phyloP scores from a whole-genome alignment of 2,329 filamentous ascomycete species.

The Penicillium sp. region DNA sequence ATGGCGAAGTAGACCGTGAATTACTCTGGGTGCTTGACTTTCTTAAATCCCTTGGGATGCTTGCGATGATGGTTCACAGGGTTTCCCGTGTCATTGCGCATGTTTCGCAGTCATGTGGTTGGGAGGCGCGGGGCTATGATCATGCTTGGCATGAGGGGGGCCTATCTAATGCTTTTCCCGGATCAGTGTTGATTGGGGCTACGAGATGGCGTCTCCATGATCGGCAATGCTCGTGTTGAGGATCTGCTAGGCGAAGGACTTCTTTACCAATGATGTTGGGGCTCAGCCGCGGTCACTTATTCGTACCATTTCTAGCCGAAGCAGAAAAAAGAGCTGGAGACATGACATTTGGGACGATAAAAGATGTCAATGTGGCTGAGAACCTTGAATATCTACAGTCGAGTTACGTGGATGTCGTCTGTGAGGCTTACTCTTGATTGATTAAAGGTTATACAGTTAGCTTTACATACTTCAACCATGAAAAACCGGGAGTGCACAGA shows the following conservation, averaged over 20 bases:
- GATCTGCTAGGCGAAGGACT: background rate
- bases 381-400: too few species aligned
- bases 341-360: too few species aligned
- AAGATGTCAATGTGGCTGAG: too few species aligned
- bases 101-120: slow-evolving; percentile 8
- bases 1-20: slow-evolving; percentile 15
- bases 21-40: background rate
- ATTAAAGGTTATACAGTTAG: too few species aligned
- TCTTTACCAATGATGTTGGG: background rate
- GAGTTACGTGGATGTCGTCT: too few species aligned
- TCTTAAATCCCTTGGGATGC: background rate
- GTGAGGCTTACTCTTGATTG: too few species aligned
- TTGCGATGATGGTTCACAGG: background rate
- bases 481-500: too few species aligned
- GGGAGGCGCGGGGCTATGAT: slow-evolving; percentile 1
- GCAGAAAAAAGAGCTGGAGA: too few species aligned
- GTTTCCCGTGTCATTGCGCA: slow-evolving; percentile 14
- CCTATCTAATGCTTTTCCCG: slow-evolving; percentile 3
- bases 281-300: background rate
- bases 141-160: slow-evolving; percentile 11
- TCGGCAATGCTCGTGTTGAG: background rate
- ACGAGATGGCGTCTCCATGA: background rate
- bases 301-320: background rate
- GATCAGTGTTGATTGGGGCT: background rate
- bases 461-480: too few species aligned